Evolutionary conservation across 768 basidiomycete genomes (phyloP).

Genomic region (Suillus americanus): DNA sequence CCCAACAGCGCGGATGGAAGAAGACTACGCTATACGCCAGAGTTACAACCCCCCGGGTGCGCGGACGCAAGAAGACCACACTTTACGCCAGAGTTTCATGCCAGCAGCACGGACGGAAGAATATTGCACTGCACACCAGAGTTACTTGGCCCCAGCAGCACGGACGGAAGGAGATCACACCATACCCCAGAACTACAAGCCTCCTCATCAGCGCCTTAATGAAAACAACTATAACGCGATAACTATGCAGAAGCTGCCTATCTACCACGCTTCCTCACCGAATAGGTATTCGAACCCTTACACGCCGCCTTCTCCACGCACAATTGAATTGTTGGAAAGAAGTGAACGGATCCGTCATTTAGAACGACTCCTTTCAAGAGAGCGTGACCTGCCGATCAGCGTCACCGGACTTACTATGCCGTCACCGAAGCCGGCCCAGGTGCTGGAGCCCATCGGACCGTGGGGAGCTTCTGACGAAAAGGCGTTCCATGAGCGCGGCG

Average conservation of each 20-base stretch:
- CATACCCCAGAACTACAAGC: background rate
- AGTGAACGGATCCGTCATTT: background rate
- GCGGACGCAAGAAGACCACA: background rate
- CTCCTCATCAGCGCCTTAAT: background rate
- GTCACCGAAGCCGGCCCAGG: background rate
- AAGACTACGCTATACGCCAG: background rate
- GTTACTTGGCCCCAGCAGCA: background rate
- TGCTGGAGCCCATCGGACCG: constrained; percentile 1
- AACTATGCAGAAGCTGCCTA: background rate
- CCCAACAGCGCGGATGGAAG: background rate
- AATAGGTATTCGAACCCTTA: background rate
- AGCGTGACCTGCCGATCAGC: background rate
- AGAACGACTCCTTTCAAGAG: background rate
- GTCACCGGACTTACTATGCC: background rate
- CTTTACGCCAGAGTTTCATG: background rate
- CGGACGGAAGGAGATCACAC: background rate
- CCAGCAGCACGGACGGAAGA: background rate
- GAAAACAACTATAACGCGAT: background rate
- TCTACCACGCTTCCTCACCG: background rate
- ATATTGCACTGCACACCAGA: background rate
- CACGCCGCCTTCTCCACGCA: background rate
- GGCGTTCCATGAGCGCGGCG: background rate
- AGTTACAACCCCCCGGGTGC: background rate
- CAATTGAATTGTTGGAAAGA: background rate
- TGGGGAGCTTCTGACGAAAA: constrained; percentile 1